Conservation (phyloP, 2,329 filamentous ascomycete genomes). For the Apiospora rasikravindrae region DNA sequence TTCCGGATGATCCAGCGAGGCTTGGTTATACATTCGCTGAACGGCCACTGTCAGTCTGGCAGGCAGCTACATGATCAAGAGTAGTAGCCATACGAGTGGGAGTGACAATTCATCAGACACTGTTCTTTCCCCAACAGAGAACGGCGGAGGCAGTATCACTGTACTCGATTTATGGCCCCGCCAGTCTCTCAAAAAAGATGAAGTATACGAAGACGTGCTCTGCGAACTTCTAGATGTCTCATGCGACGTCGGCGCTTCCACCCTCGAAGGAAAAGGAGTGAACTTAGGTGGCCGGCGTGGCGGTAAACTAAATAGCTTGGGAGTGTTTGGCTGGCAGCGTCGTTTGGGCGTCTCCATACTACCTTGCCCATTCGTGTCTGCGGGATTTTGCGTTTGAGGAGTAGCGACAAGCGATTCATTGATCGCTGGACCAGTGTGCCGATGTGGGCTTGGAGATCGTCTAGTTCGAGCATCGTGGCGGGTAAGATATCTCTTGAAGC, state of each 20-base stretch:
- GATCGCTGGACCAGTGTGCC: constrained; percentile 21
- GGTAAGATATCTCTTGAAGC: constrained; percentile 40
- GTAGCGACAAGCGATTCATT: neutral
- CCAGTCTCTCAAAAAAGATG: neutral
- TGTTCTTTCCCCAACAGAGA: constrained; percentile 34
- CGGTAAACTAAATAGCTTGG: neutral
- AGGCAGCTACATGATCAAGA: neutral
- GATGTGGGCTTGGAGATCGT: constrained; percentile 24
- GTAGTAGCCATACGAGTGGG: constrained; percentile 33
- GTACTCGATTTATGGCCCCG: constrained; percentile 18
- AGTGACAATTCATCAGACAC: constrained; percentile 36
- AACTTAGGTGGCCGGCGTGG: neutral
- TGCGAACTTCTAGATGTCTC: constrained; percentile 8
- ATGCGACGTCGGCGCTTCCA: neutral
- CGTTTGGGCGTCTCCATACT: neutral
- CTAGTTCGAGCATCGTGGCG: constrained; percentile 29
- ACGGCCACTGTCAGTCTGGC: constrained; percentile 23
- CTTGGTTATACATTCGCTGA: neutral
- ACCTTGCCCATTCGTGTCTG: neutral
- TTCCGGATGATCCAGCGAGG: neutral
- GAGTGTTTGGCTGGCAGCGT: neutral
- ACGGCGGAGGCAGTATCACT: constrained; percentile 36
- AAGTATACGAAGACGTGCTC: neutral
- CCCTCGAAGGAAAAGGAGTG: too few species aligned
- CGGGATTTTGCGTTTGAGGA: neutral